Percentiles rank a stretch among this genome's conserved stretches.
Evolutionary conservation across 2,329 filamentous ascomycete genomes (phyloP).

Genomic region (Ascochyta koolunga): DNA sequence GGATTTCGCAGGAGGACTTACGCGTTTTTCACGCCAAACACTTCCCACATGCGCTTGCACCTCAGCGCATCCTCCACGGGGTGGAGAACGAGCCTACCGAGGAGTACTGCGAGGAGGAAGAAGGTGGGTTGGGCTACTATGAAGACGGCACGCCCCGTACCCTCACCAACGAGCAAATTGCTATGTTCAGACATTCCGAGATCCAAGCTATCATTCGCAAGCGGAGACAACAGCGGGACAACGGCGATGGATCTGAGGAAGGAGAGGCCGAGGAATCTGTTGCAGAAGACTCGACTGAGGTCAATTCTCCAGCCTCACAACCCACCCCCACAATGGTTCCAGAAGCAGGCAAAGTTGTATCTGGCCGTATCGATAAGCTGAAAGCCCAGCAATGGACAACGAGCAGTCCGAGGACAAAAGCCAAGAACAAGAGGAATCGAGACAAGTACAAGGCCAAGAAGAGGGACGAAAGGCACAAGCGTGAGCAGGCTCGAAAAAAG

Average conservation of each 20-base stretch:
- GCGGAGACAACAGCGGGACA: slow-evolving; percentile 33
- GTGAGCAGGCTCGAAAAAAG: slow-evolving; percentile 25
- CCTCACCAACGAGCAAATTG: slow-evolving; percentile 87
- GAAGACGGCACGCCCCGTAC: slow-evolving; percentile 85
- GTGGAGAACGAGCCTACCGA: slow-evolving; percentile 10
- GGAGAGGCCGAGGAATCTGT: slow-evolving; percentile 11
- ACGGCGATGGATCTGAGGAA: slow-evolving; percentile 23
- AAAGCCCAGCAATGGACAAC: slow-evolving; percentile 37
- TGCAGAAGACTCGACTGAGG: not conserved
- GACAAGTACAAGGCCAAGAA: slow-evolving; percentile 35
- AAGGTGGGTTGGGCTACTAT: slow-evolving; percentile 81
- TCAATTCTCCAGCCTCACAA: not conserved
- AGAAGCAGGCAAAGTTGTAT: slow-evolving; percentile 18
- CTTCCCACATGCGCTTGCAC: slow-evolving; percentile 49
- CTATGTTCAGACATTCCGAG: slow-evolving; percentile 89
- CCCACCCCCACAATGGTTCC: not conserved
- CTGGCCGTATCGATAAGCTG: slow-evolving; percentile 24
- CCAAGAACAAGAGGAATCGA: slow-evolving; percentile 32
- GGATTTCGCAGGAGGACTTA: slow-evolving; percentile 49
- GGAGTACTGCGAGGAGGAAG: slow-evolving; percentile 53
- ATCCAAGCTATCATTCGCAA: slow-evolving; percentile 69
- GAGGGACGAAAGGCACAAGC: slow-evolving; percentile 27
- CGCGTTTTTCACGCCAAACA: slow-evolving; percentile 51
- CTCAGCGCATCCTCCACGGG: slow-evolving; percentile 40
- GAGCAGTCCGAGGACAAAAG: slow-evolving; percentile 32